Conservation (phyloP, 495 filamentous ascomycete species). For the Patellaria atrata region DNA sequence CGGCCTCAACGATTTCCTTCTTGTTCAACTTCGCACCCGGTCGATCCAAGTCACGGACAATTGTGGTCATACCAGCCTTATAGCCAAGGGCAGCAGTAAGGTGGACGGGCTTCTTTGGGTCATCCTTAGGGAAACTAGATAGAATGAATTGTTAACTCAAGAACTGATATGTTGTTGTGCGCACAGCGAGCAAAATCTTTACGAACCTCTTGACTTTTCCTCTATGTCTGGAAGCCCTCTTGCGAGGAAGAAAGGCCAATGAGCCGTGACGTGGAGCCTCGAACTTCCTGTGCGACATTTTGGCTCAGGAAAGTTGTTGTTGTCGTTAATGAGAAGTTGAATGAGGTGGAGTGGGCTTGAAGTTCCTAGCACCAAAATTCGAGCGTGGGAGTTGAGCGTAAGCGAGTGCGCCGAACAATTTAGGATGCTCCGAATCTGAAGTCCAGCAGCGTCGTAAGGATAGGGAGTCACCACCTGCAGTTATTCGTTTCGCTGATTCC, state of each 20-base stretch:
- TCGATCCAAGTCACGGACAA: conserved; percentile 98
- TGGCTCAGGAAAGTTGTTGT: conserved; percentile 8
- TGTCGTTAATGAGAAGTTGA: neutral
- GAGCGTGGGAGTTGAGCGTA: neutral
- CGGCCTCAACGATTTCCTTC: conserved; percentile 99
- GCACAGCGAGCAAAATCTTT: conserved; percentile 10
- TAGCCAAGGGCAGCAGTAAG: conserved; percentile 97
- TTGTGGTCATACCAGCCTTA: conserved; percentile 99
- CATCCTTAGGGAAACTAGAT: conserved; percentile 96
- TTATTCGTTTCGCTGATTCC: too few species aligned
- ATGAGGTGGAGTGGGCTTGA: neutral
- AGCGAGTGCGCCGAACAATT: too few species aligned
- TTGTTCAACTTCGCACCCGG: conserved; percentile 99
- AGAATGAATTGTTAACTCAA: conserved; percentile 5
- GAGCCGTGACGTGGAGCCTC: conserved; percentile 96
- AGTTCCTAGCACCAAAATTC: neutral
- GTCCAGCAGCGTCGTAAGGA: too few species aligned
- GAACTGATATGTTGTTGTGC: neutral
- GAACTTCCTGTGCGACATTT: conserved; percentile 28
- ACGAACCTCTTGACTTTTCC: conserved; percentile 86
- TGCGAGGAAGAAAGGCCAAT: conserved; percentile 90
- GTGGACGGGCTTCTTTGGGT: conserved; percentile 98
- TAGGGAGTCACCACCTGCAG: too few species aligned
- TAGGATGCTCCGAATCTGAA: too few species aligned
- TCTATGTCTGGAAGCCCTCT: conserved; percentile 89